phyloP scores from a whole-genome alignment of 108 stramenopile genomes.

The Cyclotella baltica region DNA sequence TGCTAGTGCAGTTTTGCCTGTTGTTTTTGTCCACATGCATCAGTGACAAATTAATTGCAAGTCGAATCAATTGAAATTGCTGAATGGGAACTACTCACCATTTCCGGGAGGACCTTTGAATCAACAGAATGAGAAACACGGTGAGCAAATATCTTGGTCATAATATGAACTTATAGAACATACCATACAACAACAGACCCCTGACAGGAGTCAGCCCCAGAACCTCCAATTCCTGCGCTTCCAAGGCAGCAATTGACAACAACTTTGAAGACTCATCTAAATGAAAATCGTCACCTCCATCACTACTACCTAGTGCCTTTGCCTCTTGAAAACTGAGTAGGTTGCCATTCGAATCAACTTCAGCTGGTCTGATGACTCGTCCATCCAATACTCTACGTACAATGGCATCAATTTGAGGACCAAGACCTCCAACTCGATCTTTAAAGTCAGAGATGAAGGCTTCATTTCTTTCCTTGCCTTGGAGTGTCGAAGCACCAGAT shows the following conservation, averaged over 20 bases:
- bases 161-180: neutral
- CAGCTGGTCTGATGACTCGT: constrained; percentile 54
- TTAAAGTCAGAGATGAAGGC: constrained; percentile 50
- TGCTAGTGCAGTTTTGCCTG: constrained; percentile 91
- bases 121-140: no score
- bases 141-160: neutral
- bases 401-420: constrained; percentile 73
- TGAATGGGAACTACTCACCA: constrained; percentile 82
- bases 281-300: constrained; percentile 4
- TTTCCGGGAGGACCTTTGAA: constrained; percentile 78
- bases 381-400: constrained; percentile 82
- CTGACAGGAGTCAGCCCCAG: constrained; percentile 89
- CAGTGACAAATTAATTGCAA: neutral
- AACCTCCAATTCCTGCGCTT: constrained; percentile 85
- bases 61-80: neutral
- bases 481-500: constrained; percentile 25
- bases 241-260: constrained; percentile 53
- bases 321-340: constrained; percentile 33
- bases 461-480: constrained; percentile 53
- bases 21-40: neutral
- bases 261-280: constrained; percentile 40
- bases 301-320: constrained; percentile 4
- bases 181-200: constrained; percentile 70
- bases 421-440: constrained; percentile 69
- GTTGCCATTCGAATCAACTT: constrained; percentile 37